These are phyloP conservation scores for Brassica nigra DNA, from an alignment of 345 rosid genomes.

Conservation along the genomic window DNA sequence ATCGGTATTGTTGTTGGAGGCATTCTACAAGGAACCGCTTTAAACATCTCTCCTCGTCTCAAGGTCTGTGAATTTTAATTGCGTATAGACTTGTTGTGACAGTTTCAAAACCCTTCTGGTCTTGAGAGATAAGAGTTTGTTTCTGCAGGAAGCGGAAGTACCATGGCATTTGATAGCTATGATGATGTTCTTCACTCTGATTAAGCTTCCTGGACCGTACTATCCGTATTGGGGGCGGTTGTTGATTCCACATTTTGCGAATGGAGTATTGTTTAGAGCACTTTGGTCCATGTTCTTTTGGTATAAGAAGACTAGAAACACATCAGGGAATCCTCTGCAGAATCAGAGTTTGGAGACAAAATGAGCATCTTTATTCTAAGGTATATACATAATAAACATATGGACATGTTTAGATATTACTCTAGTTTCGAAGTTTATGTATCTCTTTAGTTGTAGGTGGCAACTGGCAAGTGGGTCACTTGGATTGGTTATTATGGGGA, in stretches of 20 bases:
- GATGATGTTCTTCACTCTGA: conserved; percentile 57
- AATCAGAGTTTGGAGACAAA: conserved; percentile 14
- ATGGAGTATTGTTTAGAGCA: conserved; percentile 70
- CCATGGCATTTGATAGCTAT: conserved; percentile 84
- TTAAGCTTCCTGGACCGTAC: conserved; percentile 83
- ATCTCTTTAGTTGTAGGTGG: conserved; percentile 16
- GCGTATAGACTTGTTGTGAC: neutral
- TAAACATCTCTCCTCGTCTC: conserved; percentile 70
- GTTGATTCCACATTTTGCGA: conserved; percentile 77
- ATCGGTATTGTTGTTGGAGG: conserved; percentile 65
- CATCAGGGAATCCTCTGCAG: conserved; percentile 29
- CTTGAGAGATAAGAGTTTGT: neutral
- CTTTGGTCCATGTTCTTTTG: conserved; percentile 62
- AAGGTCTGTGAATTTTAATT: conserved; percentile 45
- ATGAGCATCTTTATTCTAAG: conserved; percentile 15
- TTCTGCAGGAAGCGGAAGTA: conserved; percentile 75
- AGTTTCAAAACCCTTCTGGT: neutral
- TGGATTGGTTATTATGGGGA: conserved; percentile 16
- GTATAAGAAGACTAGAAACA: conserved; percentile 54
- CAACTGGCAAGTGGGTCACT: conserved; percentile 12
- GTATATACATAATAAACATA: neutral
- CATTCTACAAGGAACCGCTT: conserved; percentile 54
- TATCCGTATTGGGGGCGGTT: conserved; percentile 90
- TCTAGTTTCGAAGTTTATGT: neutral
- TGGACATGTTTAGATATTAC: neutral